These are phyloP conservation scores for Aspergillus sp. DNA, from an alignment of 2,329 filamentous ascomycete species.

Conservation along the genomic window DNA sequence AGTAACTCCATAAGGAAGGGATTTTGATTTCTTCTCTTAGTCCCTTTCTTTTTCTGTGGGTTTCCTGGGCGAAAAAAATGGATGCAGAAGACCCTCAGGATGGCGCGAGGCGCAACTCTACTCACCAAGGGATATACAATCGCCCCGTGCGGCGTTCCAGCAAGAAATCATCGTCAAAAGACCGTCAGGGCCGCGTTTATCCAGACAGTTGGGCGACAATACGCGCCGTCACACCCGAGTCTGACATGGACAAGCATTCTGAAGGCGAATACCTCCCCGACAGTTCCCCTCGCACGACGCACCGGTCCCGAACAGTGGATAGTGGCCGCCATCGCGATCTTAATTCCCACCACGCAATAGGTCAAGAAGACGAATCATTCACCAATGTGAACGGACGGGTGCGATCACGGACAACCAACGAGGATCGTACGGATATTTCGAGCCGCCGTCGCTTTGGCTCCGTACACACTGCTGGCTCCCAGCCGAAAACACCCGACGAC, in stretches of 20 bases:
- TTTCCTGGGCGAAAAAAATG: conserved; percentile 22
- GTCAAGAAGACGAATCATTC: conserved; percentile 26
- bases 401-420: conserved; percentile 34
- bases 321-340: conserved; percentile 24
- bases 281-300: conserved; percentile 29
- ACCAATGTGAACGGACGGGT: conserved; percentile 24
- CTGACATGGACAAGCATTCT: conserved; percentile 29
- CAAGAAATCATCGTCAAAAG: conserved; percentile 41
- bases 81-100: conserved; percentile 33
- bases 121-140: conserved; percentile 30
- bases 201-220: conserved; percentile 39
- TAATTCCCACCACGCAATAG: conserved; percentile 21
- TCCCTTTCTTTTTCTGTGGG: neutral
- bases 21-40: neutral
- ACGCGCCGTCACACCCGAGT: conserved; percentile 41
- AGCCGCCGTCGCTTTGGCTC: conserved; percentile 33
- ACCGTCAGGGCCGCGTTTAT: conserved; percentile 40
- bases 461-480: conserved; percentile 29
- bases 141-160: conserved; percentile 37
- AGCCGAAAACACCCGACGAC: conserved; percentile 32
- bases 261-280: conserved; percentile 27
- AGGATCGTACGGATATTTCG: conserved; percentile 32
- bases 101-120: conserved; percentile 33
- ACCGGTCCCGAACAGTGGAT: conserved; percentile 27
- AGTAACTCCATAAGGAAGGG: neutral